These are phyloP conservation scores for Penicillium sp. DNA, from an alignment of 2,329 filamentous ascomycete genomes.

Conservation along the genomic window DNA sequence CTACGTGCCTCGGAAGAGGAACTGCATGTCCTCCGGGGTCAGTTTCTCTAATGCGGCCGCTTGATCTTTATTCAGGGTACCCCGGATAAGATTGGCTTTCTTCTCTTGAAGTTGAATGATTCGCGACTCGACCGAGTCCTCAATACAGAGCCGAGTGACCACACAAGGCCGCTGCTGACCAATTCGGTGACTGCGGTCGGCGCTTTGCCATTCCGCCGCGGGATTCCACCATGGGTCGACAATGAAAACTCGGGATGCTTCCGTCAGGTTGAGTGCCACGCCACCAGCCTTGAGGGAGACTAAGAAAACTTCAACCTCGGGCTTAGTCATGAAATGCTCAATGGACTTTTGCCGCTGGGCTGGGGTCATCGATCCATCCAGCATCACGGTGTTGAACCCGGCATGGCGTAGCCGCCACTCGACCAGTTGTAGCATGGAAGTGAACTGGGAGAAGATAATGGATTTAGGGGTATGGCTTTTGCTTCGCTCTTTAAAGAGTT, in stretches of 20 bases:
- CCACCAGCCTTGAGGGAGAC: constrained; percentile 95
- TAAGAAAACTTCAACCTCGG: constrained; percentile 91
- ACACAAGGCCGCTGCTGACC: constrained; percentile 91
- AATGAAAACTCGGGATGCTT: constrained; percentile 92
- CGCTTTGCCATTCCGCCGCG: constrained; percentile 99
- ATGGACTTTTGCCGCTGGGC: constrained; percentile 90
- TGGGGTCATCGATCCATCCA: constrained; percentile 96
- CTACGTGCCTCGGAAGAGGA: constrained; percentile 78
- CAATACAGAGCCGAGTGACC: constrained; percentile 91
- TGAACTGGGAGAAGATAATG: constrained; percentile 97
- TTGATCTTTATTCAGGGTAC: constrained; percentile 91
- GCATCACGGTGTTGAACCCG: constrained; percentile 97
- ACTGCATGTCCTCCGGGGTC: constrained; percentile 89
- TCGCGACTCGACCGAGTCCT: constrained; percentile 92
- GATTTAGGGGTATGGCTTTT: constrained; percentile 94
- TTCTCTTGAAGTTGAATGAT: constrained; percentile 98
- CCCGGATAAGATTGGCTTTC: constrained; percentile 97
- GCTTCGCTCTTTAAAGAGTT: constrained; percentile 85
- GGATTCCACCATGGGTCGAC: constrained; percentile 99
- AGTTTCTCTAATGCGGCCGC: constrained; percentile 81
- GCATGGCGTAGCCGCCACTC: constrained; percentile 95
- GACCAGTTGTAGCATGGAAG: constrained; percentile 93
- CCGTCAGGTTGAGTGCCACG: constrained; percentile 90
- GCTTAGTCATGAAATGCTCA: constrained; percentile 93
- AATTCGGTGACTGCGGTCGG: constrained; percentile 90